phyloP scores from a whole-genome alignment of 2,329 filamentous ascomycete genomes.

The Chaetothyriales sp. region DNA sequence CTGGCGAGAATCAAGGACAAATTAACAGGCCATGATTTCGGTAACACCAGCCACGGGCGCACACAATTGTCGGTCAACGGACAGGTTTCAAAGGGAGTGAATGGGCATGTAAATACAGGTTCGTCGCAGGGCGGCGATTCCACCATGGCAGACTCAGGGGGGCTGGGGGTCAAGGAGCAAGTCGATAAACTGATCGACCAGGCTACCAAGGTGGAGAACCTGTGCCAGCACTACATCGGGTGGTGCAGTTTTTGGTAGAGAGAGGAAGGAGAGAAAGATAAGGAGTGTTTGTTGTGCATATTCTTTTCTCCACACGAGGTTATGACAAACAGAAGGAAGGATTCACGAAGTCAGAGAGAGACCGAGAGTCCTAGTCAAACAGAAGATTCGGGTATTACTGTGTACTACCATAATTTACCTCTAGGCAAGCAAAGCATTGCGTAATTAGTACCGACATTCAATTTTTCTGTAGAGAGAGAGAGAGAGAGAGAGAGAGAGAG shows the following conservation, averaged over 20 bases:
- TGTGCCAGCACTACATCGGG: slow-evolving; percentile 97
- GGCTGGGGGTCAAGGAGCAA: slow-evolving; percentile 71
- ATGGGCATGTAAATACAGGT: background rate
- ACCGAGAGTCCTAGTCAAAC: too few species aligned
- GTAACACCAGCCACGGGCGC: background rate
- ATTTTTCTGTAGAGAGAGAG: too few species aligned
- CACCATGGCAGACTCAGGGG: slow-evolving; percentile 3
- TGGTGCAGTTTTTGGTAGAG: slow-evolving; percentile 94
- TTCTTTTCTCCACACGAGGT: too few species aligned
- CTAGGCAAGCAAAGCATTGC: too few species aligned
- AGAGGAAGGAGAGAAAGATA: too few species aligned
- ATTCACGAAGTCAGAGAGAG: too few species aligned
- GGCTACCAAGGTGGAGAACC: slow-evolving; percentile 89
- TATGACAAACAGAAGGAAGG: too few species aligned
- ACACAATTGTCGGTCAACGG: background rate
- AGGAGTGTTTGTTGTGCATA: too few species aligned
- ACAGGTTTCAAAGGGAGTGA: background rate
- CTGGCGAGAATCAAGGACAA: slow-evolving; percentile 88
- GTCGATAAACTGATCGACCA: slow-evolving; percentile 91
- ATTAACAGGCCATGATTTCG: slow-evolving; percentile 79
- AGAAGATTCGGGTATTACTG: too few species aligned
- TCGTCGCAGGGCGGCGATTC: background rate
- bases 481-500: too few species aligned
- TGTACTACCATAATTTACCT: too few species aligned
- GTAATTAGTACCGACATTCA: too few species aligned